These are phyloP conservation scores for Silene conica DNA, from an alignment of 148 eudicot species.

Conservation along the genomic window DNA sequence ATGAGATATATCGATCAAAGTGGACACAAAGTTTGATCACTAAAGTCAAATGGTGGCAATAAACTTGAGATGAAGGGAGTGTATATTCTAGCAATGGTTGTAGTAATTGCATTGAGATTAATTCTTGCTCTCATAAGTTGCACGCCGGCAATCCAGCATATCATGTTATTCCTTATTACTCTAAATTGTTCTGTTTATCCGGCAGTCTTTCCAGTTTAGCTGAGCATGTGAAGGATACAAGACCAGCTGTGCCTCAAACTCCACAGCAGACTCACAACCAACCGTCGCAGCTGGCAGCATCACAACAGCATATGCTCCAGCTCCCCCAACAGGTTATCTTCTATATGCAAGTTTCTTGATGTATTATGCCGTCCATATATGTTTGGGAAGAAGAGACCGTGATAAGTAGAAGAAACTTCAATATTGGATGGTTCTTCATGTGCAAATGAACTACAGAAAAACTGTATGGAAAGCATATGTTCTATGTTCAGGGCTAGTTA, in stretches of 20 bases:
- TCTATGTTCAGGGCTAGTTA: background rate
- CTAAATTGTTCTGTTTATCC: constrained; percentile 20
- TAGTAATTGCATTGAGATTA: background rate
- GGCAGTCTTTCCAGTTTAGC: constrained; percentile 63
- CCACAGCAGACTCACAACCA: constrained; percentile 54
- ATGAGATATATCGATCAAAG: too few relatives aligned
- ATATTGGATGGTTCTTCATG: background rate
- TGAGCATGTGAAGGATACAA: constrained; percentile 67
- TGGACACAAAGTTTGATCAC: too few relatives aligned
- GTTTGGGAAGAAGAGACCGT: background rate
- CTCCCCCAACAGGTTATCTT: constrained; percentile 66
- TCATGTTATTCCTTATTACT: background rate
- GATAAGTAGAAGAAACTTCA: background rate
- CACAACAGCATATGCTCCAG: constrained; percentile 60
- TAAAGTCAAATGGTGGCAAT: too few relatives aligned
- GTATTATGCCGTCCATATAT: background rate
- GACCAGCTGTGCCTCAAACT: constrained; percentile 52
- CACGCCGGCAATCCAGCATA: background rate
- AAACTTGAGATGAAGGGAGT: too few relatives aligned
- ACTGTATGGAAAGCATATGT: too few relatives aligned
- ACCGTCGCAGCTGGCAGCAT: constrained; percentile 58
- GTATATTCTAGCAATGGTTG: too few relatives aligned
- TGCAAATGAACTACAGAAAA: background rate
- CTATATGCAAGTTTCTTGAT: background rate
- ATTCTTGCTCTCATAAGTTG: constrained; percentile 4